Evolutionary conservation across 768 basidiomycete species (phyloP), one percentile per base, ranked within the genome.

Genomic region (Lactifluus hygrophoroides): DNA sequence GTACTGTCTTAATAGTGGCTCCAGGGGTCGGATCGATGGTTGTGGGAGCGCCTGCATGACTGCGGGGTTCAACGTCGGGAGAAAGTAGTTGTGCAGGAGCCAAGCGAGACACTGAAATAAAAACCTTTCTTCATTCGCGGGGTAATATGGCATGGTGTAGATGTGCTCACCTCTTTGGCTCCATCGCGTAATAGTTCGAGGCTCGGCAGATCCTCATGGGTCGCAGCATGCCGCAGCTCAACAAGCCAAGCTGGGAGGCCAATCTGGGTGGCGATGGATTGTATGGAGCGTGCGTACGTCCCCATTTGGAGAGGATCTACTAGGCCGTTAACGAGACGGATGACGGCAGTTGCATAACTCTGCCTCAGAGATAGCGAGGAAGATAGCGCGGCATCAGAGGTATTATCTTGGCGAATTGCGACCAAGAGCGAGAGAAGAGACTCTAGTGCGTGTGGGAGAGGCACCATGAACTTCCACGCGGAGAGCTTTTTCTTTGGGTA

Each of bases 271-370:
- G 95, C 93, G 61, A 99, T 89, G 40, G 87, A 83, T 0, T 88
- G 83, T 64, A 98, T 97, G 2, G 96, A 87, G 21, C 94, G 79
- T 3, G 96, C 95, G 68, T 89, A 98, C 19, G 81, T 80, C 7
- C 94, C 91, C 10, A 83, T 78, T 67, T 99, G 96, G 11, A 96
- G 76, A 14, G 94, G 93, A 67, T 99, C 96, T 7, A 97, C 95
- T 37, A 98, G 78, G 1, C 93, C 90, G 66, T 98, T 99, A 63
- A 98, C 90, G 64, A 98, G 82, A 32, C 95, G 77, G 58, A 94
- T 86, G 58, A 96, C 75, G 1, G 92, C 84, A 25, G 86, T 75
- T 9, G 90, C 83, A 70, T 91, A 93, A 59, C 80, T 81, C 65
- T 94, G 86, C 19, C 94, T 80, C 54, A 90, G 70, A 50, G 75